Conservation (phyloP, 768 basidiomycete genomes). For the Suillus ampliporus region DNA sequence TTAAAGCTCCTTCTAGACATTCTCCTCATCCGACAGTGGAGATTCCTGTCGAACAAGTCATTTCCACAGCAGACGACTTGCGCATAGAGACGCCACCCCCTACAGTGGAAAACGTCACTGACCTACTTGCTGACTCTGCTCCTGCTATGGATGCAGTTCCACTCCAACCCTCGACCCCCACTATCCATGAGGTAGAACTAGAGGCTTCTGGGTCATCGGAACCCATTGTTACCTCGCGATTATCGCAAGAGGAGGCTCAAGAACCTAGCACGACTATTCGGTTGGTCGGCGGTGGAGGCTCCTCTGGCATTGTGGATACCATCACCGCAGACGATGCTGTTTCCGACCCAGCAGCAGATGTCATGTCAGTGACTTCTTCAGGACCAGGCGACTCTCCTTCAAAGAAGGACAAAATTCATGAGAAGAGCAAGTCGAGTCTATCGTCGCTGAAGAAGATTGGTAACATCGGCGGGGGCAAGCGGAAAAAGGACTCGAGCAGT, state of each 20-base stretch:
- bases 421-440: conserved; percentile 61
- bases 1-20: conserved; percentile 18
- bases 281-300: conserved; percentile 62
- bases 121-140: conserved; percentile 54
- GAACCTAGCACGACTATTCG: conserved; percentile 54
- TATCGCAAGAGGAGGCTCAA: conserved; percentile 23
- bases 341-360: conserved; percentile 44
- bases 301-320: conserved; percentile 33
- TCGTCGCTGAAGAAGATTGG: conserved; percentile 60
- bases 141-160: conserved; percentile 36
- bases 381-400: conserved; percentile 31
- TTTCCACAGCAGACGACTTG: background rate
- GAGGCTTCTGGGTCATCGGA: conserved; percentile 15
- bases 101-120: conserved; percentile 42
- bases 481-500: conserved; percentile 61
- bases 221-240: conserved; percentile 12
- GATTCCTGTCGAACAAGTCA: conserved; percentile 20
- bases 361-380: conserved; percentile 41
- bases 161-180: conserved; percentile 39
- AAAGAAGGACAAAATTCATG: conserved; percentile 47
- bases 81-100: conserved; percentile 16
- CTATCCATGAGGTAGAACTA: conserved; percentile 16
- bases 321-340: conserved; percentile 36
- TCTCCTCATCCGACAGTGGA: conserved; percentile 22
- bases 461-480: conserved; percentile 43